Conservation (phyloP, 108 stramenopile species). For the Skeletonema tropicum region DNA sequence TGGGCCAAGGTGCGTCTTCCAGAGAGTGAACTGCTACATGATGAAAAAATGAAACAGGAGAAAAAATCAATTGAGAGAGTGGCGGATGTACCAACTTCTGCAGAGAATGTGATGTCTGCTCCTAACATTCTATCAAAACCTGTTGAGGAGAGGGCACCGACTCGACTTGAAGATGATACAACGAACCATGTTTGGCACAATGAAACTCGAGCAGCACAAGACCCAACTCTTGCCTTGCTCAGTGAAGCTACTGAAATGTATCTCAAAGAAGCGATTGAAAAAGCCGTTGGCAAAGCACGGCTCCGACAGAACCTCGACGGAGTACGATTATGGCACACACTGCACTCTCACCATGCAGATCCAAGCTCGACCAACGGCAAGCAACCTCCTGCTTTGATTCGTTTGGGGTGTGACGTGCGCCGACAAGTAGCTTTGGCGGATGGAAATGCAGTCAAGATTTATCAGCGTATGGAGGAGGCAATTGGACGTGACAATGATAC, state of each 20-base stretch:
- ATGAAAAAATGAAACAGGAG: slow-evolving; percentile 20
- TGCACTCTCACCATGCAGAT: slow-evolving; percentile 39
- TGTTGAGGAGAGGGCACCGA: not conserved
- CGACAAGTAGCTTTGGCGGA: slow-evolving; percentile 73
- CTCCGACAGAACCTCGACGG: slow-evolving; percentile 85
- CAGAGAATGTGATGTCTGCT: not conserved
- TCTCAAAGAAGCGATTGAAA: slow-evolving; percentile 67
- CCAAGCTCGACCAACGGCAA: slow-evolving; percentile 16
- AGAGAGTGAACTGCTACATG: slow-evolving; percentile 48
- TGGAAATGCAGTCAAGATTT: slow-evolving; percentile 83
- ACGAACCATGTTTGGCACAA: slow-evolving; percentile 63
- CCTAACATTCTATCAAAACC: not conserved
- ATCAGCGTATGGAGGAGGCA: slow-evolving; percentile 87
- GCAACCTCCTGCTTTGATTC: slow-evolving; percentile 59
- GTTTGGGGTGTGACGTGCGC: slow-evolving; percentile 79
- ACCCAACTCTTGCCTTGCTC: slow-evolving; percentile 64
- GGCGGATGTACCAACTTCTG: slow-evolving; percentile 5
- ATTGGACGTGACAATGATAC: slow-evolving; percentile 60
- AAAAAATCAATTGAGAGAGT: slow-evolving; percentile 21
- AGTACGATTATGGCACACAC: slow-evolving; percentile 81
- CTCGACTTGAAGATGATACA: slow-evolving; percentile 25
- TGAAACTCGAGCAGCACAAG: slow-evolving; percentile 77
- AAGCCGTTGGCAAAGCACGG: slow-evolving; percentile 68
- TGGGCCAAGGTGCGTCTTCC: slow-evolving; percentile 72
- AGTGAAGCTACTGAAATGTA: slow-evolving; percentile 76